Percentiles rank a stretch among this genome's conserved stretches.
Conservation (phyloP, 352 stramenopile genomes). For the Phytophthora fragariae region DNA sequence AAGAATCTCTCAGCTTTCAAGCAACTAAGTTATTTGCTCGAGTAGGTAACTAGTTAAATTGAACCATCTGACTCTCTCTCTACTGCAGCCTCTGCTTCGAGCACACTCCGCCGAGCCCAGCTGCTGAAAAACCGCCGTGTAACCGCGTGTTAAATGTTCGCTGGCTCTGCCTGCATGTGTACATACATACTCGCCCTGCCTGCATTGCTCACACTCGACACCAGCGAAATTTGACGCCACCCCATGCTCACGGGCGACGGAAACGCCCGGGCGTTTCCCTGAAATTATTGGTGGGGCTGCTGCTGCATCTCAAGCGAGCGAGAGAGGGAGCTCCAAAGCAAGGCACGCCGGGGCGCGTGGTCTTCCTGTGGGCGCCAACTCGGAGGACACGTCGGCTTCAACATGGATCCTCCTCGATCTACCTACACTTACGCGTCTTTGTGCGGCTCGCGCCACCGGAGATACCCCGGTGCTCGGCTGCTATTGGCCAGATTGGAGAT, state of each 20-base stretch:
- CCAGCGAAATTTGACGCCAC: constrained; percentile 14
- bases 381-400: constrained; percentile 19
- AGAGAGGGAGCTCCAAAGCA: too few relatives aligned
- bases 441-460: neutral
- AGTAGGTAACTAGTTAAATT: too few relatives aligned
- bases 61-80: too few relatives aligned
- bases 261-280: constrained; percentile 25
- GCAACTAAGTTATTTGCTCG: too few relatives aligned
- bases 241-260: neutral
- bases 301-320: neutral
- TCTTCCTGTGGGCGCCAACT: too few relatives aligned
- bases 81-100: too few relatives aligned
- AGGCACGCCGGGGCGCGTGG: too few relatives aligned
- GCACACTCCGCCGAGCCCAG: neutral
- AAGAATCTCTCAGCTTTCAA: too few relatives aligned
- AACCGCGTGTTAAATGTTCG: constrained; percentile 6
- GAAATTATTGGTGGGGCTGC: constrained; percentile 17
- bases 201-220: neutral
- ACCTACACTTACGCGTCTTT: constrained; percentile 23
- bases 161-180: too few relatives aligned
- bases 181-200: too few relatives aligned
- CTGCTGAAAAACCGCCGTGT: constrained; percentile 1
- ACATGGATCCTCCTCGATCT: constrained; percentile 23
- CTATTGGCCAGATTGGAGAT: neutral
- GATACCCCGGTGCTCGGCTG: too few relatives aligned